phyloP scores from a whole-genome alignment of 495 filamentous ascomycete genomes.

The Poronia punctata region DNA sequence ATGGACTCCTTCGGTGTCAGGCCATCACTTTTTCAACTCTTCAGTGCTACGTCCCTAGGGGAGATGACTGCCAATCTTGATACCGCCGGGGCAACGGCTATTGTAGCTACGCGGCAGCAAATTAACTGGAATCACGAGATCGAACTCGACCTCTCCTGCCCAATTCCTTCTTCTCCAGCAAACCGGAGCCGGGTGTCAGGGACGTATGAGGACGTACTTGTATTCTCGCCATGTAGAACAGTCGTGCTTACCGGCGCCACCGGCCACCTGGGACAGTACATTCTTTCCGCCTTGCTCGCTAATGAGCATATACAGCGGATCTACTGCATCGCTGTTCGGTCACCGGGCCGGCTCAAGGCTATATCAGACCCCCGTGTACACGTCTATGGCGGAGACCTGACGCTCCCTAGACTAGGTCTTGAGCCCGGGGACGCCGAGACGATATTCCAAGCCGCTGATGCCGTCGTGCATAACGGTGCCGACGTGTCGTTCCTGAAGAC shows the following conservation, averaged over 20 bases:
- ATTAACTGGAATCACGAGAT: conserved; percentile 19
- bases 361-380: not conserved
- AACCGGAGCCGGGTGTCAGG: too few relatives aligned
- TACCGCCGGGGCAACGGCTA: not conserved
- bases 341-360: conserved; percentile 25
- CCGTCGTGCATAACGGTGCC: conserved; percentile 48
- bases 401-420: conserved; percentile 28
- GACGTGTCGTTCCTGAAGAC: conserved; percentile 45
- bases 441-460: conserved; percentile 30
- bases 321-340: conserved; percentile 15
- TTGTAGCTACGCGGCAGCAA: too few relatives aligned
- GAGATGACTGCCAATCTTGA: conserved; percentile 16
- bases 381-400: conserved; percentile 22
- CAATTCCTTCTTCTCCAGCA: too few relatives aligned
- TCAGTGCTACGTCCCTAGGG: conserved; percentile 17
- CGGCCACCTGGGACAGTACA: conserved; percentile 14
- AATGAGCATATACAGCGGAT: conserved; percentile 23
- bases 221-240: not conserved
- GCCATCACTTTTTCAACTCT: conserved; percentile 15
- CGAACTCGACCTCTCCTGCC: not conserved
- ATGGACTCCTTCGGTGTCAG: conserved; percentile 2
- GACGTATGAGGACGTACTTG: too few relatives aligned
- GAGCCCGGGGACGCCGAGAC: conserved; percentile 10
- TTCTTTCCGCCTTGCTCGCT: conserved; percentile 11
- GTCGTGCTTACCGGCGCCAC: conserved; percentile 26